Conservation (phyloP, 108 stramenopile genomes). For the Skeletonema potamos region DNA sequence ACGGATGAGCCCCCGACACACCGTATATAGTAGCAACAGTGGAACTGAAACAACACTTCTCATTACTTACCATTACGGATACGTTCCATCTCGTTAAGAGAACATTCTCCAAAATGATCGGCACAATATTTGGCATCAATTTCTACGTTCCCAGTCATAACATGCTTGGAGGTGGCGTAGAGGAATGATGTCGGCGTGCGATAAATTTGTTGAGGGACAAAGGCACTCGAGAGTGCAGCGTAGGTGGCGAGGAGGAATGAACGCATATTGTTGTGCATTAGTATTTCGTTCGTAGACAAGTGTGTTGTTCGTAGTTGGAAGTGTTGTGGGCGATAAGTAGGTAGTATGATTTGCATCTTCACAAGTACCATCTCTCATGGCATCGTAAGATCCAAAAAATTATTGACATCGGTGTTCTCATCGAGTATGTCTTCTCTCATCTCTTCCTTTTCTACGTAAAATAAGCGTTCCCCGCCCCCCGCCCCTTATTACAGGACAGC, state of each 20-base stretch:
- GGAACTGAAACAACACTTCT: background rate
- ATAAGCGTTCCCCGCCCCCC: too few species aligned
- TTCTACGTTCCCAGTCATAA: background rate
- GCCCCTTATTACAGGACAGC: too few species aligned
- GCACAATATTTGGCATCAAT: conserved; percentile 34
- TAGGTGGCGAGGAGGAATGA: background rate
- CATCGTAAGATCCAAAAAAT: too few species aligned
- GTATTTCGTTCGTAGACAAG: background rate
- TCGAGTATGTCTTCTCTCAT: too few species aligned
- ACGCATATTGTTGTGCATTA: background rate
- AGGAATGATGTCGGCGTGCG: background rate
- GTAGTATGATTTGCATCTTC: background rate
- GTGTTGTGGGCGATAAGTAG: background rate
- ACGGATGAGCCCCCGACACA: background rate
- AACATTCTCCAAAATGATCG: conserved; percentile 40
- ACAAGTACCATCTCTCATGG: too few species aligned
- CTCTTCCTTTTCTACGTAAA: too few species aligned
- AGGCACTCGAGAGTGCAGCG: background rate
- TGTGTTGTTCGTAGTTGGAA: background rate
- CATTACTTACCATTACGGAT: conserved; percentile 34
- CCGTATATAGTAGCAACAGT: conserved; percentile 1
- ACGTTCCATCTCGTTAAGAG: conserved; percentile 41
- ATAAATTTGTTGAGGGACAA: background rate
- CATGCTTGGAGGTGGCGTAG: background rate
- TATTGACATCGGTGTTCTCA: too few species aligned